Evolutionary conservation across 352 stramenopile species (phyloP).

Genomic region (Phytophthora crassamura): DNA sequence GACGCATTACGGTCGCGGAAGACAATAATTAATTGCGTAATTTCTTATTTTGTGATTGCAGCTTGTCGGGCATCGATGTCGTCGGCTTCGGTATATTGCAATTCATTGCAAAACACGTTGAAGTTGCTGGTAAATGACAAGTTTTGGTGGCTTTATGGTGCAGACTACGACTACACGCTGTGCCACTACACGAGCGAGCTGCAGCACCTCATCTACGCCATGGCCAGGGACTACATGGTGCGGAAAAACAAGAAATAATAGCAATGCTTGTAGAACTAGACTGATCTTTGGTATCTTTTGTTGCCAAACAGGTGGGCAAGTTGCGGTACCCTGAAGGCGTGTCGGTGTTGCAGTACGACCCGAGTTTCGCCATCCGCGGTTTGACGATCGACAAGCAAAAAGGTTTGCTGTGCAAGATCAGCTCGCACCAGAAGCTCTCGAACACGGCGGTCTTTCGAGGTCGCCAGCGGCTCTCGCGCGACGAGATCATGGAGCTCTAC

Average conservation of each 20-base stretch:
- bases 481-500: constrained; percentile 91
- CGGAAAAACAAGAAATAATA: too few relatives aligned
- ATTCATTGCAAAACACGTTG: constrained; percentile 4
- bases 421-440: constrained; percentile 93
- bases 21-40: neutral
- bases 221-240: constrained; percentile 90
- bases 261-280: neutral
- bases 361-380: constrained; percentile 92
- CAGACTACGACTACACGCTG: constrained; percentile 96
- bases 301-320: constrained; percentile 53
- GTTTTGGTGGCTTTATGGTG: neutral
- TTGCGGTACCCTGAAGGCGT: constrained; percentile 90
- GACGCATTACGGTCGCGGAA: neutral
- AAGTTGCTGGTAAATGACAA: neutral
- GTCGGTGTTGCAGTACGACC: constrained; percentile 80
- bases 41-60: constrained; percentile 18
- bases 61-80: constrained; percentile 72
- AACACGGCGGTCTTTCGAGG: constrained; percentile 85
- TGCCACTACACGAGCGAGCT: constrained; percentile 93
- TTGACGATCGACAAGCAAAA: constrained; percentile 94
- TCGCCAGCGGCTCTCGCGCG: constrained; percentile 78
- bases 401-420: constrained; percentile 94
- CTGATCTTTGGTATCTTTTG: neutral
- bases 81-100: constrained; percentile 63
- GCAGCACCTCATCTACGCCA: constrained; percentile 93